These are phyloP conservation scores for Avena insularis DNA, from an alignment of 176 grass and related monocot genomes.

Conservation along the genomic window DNA sequence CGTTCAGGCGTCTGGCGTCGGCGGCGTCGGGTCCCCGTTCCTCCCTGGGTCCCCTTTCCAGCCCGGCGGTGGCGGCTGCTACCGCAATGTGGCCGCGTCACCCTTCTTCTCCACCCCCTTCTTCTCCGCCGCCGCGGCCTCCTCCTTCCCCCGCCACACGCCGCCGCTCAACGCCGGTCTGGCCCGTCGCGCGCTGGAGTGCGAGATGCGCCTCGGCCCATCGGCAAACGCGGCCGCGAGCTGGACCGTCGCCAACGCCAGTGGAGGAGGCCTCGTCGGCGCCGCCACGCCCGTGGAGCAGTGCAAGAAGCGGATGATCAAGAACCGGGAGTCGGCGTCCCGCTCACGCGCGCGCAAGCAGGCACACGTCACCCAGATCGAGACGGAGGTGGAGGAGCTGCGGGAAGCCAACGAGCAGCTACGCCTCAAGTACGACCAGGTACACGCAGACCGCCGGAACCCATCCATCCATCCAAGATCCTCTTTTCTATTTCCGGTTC, in stretches of 20 bases:
- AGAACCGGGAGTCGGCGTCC: slow-evolving; percentile 84
- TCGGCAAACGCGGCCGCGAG: no score
- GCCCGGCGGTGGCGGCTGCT: not conserved
- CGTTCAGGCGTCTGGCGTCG: not conserved
- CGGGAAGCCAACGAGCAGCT: slow-evolving; percentile 55
- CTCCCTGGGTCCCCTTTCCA: not conserved
- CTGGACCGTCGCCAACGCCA: no score
- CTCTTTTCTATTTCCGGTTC: not conserved
- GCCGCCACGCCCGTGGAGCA: slow-evolving; percentile 18
- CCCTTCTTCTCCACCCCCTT: slow-evolving; percentile 21
- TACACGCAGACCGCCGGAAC: not conserved
- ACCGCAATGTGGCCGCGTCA: slow-evolving; percentile 42
- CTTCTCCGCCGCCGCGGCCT: not conserved
- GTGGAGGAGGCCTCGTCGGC: not conserved
- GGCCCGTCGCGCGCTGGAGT: slow-evolving; percentile 19
- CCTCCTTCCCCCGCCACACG: not conserved
- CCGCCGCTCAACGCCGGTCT: not conserved
- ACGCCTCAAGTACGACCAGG: slow-evolving; percentile 55
- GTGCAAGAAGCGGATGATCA: slow-evolving; percentile 70
- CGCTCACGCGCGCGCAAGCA: slow-evolving; percentile 77
- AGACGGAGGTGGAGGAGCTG: slow-evolving; percentile 50
- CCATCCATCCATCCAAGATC: not conserved
- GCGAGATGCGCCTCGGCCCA: slow-evolving; percentile 21
- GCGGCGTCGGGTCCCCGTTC: not conserved
- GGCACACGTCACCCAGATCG: slow-evolving; percentile 48